phyloP scores from a whole-genome alignment of 176 grass and related monocot species.

The Aegilops umbellulata region DNA sequence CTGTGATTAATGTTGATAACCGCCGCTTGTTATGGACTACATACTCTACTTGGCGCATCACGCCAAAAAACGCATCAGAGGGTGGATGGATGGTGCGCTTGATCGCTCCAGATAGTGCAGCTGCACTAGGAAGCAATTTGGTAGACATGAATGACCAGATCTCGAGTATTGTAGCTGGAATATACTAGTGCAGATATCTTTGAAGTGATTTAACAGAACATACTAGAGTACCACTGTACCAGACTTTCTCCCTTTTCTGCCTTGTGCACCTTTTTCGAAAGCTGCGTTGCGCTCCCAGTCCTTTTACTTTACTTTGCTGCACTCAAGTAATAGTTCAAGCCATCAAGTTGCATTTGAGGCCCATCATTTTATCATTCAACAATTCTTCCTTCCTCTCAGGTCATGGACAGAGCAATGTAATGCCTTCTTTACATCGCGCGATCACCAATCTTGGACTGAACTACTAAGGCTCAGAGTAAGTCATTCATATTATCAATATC shows the following conservation, averaged over 20 bases:
- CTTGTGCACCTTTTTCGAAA: neutral
- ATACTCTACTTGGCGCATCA: neutral
- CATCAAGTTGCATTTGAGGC: neutral
- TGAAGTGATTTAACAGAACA: neutral
- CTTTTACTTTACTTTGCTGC: neutral
- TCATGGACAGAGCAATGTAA: constrained; percentile 70
- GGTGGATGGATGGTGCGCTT: neutral
- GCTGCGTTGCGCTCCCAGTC: neutral
- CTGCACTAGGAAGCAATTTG: too few species aligned
- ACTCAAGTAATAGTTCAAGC: neutral
- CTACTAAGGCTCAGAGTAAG: constrained; percentile 72
- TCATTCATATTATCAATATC: neutral
- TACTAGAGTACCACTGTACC: neutral
- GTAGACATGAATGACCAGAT: neutral
- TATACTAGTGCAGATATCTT: constrained; percentile 14
- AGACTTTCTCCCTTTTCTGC: neutral
- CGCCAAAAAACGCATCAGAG: neutral
- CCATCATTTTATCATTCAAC: constrained; percentile 14
- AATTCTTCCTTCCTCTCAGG: constrained; percentile 40
- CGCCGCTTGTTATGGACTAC: neutral
- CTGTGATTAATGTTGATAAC: neutral
- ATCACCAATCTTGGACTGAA: constrained; percentile 63
- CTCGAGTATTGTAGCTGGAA: neutral
- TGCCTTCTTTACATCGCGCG: constrained; percentile 55
- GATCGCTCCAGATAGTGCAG: too few species aligned